These are phyloP conservation scores for Hypoxylon perforatum DNA, from an alignment of 495 filamentous ascomycete genomes.

Conservation along the genomic window DNA sequence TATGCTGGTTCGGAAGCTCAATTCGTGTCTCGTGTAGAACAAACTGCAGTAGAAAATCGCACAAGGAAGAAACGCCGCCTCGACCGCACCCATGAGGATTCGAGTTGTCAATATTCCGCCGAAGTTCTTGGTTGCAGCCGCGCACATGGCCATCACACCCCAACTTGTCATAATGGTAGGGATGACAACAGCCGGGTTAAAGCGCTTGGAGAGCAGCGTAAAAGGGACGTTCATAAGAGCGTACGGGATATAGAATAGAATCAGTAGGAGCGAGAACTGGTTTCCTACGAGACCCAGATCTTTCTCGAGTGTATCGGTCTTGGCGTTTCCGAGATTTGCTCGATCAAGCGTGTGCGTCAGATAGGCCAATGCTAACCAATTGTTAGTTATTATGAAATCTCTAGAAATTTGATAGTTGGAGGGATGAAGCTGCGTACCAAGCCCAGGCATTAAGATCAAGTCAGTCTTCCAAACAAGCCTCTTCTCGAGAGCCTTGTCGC, in stretches of 20 bases:
- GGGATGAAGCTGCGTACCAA: conserved; percentile 13
- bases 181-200: conserved; percentile 33
- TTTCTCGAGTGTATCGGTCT: conserved; percentile 46
- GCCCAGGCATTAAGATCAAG: conserved; percentile 39
- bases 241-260: conserved; percentile 45
- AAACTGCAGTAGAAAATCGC: conserved; percentile 49
- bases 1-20: conserved; percentile 46
- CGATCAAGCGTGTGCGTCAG: conserved; percentile 47
- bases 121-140: conserved; percentile 44
- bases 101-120: conserved; percentile 60
- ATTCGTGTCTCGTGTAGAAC: conserved; percentile 55
- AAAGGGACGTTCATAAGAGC: conserved; percentile 29
- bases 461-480: conserved; percentile 44
- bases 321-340: conserved; percentile 57
- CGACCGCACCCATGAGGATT: conserved; percentile 64
- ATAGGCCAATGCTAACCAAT: conserved; percentile 41
- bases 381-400: not conserved
- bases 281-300: conserved; percentile 44
- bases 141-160: conserved; percentile 52
- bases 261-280: conserved; percentile 41
- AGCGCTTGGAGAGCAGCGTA: conserved; percentile 23
- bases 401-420: not conserved
- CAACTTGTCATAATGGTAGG: conserved; percentile 43
- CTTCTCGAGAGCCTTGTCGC: conserved; percentile 12
- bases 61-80: conserved; percentile 47